Evolutionary conservation across 805 yeast species (phyloP).

Genomic region (Ogataea pini): DNA sequence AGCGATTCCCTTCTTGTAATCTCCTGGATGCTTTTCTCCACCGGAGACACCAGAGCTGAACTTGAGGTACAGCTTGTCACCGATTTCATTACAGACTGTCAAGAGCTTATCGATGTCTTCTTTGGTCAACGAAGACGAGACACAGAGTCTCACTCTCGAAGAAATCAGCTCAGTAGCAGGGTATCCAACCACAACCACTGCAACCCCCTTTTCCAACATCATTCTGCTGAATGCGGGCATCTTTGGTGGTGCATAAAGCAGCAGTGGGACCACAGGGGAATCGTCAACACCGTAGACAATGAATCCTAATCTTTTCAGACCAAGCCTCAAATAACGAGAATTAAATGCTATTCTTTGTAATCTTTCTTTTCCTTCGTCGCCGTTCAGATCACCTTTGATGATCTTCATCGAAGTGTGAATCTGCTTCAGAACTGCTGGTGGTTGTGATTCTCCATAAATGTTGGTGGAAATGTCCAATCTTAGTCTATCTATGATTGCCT

Average conservation of each 20-base stretch:
- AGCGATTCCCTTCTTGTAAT: constrained; percentile 49
- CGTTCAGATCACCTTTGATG: constrained; percentile 77
- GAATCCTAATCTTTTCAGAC: constrained; percentile 88
- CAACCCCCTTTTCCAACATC: constrained; percentile 77
- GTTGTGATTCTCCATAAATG: constrained; percentile 77
- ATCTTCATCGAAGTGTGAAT: constrained; percentile 77
- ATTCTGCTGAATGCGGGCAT: constrained; percentile 90
- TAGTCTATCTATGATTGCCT: constrained; percentile 68
- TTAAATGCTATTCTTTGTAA: constrained; percentile 93
- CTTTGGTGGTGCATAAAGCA: constrained; percentile 86
- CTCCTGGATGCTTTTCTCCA: constrained; percentile 54
- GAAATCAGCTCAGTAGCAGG: constrained; percentile 95
- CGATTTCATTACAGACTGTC: constrained; percentile 70
- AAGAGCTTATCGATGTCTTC: constrained; percentile 86
- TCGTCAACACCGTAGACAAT: constrained; percentile 94
- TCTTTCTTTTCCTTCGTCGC: constrained; percentile 92
- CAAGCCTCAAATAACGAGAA: constrained; percentile 88
- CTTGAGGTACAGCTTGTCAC: constrained; percentile 73
- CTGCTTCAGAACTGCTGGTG: constrained; percentile 92
- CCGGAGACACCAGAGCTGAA: constrained; percentile 78
- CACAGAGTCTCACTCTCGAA: constrained; percentile 90
- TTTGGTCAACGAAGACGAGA: constrained; percentile 88
- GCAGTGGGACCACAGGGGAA: constrained; percentile 90
- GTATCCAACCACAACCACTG: constrained; percentile 95
- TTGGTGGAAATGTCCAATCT: constrained; percentile 72